Conservation (phyloP, 1,139 yeast species). For the Pichia sp. region DNA sequence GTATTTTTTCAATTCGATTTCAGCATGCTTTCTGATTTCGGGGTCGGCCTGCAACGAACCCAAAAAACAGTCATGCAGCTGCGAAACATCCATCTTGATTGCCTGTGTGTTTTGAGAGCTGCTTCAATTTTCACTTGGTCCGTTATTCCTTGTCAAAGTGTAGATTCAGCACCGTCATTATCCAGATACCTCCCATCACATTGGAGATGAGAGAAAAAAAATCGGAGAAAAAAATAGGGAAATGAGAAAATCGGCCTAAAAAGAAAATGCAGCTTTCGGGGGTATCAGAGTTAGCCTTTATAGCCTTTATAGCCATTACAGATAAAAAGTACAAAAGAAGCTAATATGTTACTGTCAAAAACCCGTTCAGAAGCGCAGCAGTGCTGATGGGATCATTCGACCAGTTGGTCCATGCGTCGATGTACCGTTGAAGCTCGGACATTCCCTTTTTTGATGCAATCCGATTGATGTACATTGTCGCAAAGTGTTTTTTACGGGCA, state of each 20-base stretch:
- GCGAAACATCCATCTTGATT: constrained; percentile 56
- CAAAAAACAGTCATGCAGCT: constrained; percentile 71
- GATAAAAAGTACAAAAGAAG: no score
- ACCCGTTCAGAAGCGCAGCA: neutral
- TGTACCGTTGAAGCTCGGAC: neutral
- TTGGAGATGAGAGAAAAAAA: neutral
- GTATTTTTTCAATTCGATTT: constrained; percentile 55
- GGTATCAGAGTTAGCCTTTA: no score
- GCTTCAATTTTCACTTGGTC: no score
- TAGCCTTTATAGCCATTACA: no score
- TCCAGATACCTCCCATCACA: neutral
- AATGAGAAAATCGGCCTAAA: neutral
- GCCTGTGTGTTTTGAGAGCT: neutral
- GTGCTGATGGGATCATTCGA: neutral
- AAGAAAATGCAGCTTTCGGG: no score
- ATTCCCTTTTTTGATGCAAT: neutral
- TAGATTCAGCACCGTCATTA: neutral
- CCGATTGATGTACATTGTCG: constrained; percentile 4
- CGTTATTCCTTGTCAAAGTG: no score
- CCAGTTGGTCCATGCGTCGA: constrained; percentile 6
- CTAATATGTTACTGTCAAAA: constrained; percentile 1
- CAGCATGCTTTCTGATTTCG: constrained; percentile 63
- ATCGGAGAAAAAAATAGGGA: neutral
- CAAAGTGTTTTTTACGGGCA: neutral
- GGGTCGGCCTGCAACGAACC: constrained; percentile 76